phyloP scores from a whole-genome alignment of 306 rosid species.

The Cucurbita ficifolia region DNA sequence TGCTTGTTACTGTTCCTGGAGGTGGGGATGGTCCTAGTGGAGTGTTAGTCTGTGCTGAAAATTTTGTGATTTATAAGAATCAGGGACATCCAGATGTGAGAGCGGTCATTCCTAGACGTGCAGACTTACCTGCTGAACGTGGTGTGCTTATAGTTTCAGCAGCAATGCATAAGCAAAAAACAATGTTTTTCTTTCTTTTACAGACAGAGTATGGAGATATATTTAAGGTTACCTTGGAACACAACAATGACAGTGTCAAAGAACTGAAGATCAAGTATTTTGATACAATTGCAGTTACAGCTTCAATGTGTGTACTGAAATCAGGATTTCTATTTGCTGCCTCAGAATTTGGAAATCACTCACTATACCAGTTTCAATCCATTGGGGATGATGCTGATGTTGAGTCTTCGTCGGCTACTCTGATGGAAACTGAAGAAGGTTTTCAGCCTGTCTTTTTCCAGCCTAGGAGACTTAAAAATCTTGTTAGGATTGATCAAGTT shows the following conservation, averaged over 20 bases:
- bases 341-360: slow-evolving; percentile 86
- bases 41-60: slow-evolving; percentile 88
- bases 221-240: slow-evolving; percentile 75
- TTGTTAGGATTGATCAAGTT: slow-evolving; percentile 84
- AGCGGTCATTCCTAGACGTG: slow-evolving; percentile 85
- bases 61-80: slow-evolving; percentile 90
- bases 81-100: slow-evolving; percentile 78
- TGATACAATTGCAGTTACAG: slow-evolving; percentile 81
- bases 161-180: slow-evolving; percentile 67
- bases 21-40: slow-evolving; percentile 98
- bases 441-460: slow-evolving; percentile 83
- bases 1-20: slow-evolving; percentile 94
- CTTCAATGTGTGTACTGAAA: slow-evolving; percentile 92
- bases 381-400: slow-evolving; percentile 91
- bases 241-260: slow-evolving; percentile 57
- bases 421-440: slow-evolving; percentile 87
- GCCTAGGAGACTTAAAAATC: slow-evolving; percentile 79
- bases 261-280: slow-evolving; percentile 79
- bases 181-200: slow-evolving; percentile 75
- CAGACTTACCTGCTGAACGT: slow-evolving; percentile 73
- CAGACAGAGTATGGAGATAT: slow-evolving; percentile 97
- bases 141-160: slow-evolving; percentile 92
- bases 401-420: slow-evolving; percentile 69
- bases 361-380: slow-evolving; percentile 69
- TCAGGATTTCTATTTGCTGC: slow-evolving; percentile 88